Conservation (phyloP, 176 grass and related monocot genomes). For the Zea luxurians region DNA sequence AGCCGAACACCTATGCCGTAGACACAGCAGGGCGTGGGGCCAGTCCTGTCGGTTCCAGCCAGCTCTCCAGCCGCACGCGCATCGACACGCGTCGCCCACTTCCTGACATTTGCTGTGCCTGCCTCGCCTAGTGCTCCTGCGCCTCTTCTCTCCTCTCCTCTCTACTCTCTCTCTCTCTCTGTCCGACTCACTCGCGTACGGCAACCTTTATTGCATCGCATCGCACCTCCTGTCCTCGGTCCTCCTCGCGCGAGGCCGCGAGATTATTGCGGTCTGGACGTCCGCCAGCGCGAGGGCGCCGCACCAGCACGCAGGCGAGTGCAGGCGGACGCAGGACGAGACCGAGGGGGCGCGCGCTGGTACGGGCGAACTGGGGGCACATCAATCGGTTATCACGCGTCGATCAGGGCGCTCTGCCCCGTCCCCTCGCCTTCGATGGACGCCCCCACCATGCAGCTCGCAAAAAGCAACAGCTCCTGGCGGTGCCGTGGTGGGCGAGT, state of each 20-base stretch:
- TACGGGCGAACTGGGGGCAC: slow-evolving; percentile 29
- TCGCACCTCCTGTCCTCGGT: background rate
- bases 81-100: slow-evolving; percentile 42
- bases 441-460: slow-evolving; percentile 6
- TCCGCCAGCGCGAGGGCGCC: background rate
- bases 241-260: background rate
- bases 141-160: background rate
- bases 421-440: background rate
- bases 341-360: background rate
- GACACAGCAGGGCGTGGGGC: background rate
- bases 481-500: background rate
- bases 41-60: background rate
- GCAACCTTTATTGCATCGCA: background rate
- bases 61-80: background rate
- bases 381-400: slow-evolving; percentile 20
- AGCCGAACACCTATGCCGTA: background rate
- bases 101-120: slow-evolving; percentile 11
- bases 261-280: background rate
- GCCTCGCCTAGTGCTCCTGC: no score
- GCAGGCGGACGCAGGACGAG: no score
- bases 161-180: background rate
- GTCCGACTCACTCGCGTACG: slow-evolving; percentile 16
- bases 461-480: slow-evolving; percentile 8
- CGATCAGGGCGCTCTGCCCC: background rate
- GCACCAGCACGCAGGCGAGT: no score